Percentiles rank a stretch among this genome's conserved stretches.
phyloP scores from a whole-genome alignment of 345 rosid genomes.

The Eucalyptus erythrocorys region DNA sequence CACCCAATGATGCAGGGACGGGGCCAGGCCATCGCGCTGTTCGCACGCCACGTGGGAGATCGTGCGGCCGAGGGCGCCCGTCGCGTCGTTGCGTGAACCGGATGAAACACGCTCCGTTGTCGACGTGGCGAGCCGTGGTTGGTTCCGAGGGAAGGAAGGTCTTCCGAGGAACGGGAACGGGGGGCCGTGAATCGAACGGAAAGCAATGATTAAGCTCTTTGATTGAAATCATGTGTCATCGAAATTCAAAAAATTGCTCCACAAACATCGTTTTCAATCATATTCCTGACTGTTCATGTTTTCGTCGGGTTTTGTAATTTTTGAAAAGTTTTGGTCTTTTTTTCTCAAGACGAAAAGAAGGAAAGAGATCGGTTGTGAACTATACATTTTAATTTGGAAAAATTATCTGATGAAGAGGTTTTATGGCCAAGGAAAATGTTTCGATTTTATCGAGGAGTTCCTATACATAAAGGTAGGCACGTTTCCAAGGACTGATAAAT shows the following conservation, averaged over 20 bases:
- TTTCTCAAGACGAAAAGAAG: not conserved
- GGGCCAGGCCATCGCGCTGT: not conserved
- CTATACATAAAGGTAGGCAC: not conserved
- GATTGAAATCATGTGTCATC: not conserved
- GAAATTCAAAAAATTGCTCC: not conserved
- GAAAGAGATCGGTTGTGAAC: not conserved
- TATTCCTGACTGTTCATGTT: not conserved
- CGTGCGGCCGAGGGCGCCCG: not conserved
- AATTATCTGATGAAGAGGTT: not conserved
- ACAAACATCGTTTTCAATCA: not conserved
- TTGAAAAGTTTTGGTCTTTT: not conserved
- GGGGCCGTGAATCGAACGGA: not conserved
- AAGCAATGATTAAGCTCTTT: not conserved
- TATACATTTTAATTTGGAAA: not conserved
- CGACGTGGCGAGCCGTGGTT: not conserved
- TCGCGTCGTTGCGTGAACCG: not conserved
- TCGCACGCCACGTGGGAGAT: not conserved
- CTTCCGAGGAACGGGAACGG: not conserved
- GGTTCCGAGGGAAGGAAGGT: not conserved
- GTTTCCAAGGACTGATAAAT: fast-evolving
- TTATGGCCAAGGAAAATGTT: not conserved
- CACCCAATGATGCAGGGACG: not conserved
- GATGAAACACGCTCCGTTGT: not conserved
- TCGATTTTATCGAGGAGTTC: not conserved
- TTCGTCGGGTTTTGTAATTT: not conserved